Percentiles rank a stretch among this genome's conserved stretches.
phyloP scores from a whole-genome alignment of 768 basidiomycete genomes.

The Lentinula raphanica region DNA sequence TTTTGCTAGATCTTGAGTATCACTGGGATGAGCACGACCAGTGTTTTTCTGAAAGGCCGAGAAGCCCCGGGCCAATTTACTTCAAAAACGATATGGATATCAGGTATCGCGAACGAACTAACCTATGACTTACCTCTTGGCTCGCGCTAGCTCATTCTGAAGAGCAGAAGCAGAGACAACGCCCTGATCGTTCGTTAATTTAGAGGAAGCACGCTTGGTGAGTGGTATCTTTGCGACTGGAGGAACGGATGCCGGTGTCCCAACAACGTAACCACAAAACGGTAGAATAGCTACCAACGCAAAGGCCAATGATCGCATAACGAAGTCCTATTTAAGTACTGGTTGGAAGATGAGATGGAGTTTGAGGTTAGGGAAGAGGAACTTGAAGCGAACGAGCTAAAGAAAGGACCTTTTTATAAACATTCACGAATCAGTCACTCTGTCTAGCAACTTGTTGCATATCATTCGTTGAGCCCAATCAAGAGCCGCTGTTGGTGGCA shows the following conservation, averaged over 20 bases:
- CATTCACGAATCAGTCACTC: background rate
- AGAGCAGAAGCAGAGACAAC: slow-evolving; percentile 19
- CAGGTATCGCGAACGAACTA: background rate
- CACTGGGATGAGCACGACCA: slow-evolving; percentile 32
- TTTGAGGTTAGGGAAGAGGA: background rate
- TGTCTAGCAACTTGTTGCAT: background rate
- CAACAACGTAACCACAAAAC: background rate
- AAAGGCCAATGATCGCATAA: background rate
- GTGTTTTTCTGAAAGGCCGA: slow-evolving; percentile 40
- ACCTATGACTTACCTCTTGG: slow-evolving; percentile 14
- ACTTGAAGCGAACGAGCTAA: background rate
- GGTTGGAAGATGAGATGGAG: background rate
- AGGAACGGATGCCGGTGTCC: background rate
- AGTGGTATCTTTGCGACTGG: slow-evolving; percentile 13
- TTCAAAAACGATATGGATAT: slow-evolving; percentile 11
- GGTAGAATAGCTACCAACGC: background rate
- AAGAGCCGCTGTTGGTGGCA: background rate
- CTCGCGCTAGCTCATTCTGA: slow-evolving; percentile 17
- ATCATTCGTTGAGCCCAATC: background rate
- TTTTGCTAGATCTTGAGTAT: slow-evolving; percentile 8
- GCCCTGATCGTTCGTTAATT: slow-evolving; percentile 18
- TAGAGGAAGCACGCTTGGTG: slow-evolving; percentile 16
- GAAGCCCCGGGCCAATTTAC: slow-evolving; percentile 41
- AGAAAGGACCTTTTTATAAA: background rate
- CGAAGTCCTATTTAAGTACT: background rate